These are phyloP conservation scores for Talaromyces sp. DNA, from an alignment of 2,329 filamentous ascomycete species.

Conservation along the genomic window DNA sequence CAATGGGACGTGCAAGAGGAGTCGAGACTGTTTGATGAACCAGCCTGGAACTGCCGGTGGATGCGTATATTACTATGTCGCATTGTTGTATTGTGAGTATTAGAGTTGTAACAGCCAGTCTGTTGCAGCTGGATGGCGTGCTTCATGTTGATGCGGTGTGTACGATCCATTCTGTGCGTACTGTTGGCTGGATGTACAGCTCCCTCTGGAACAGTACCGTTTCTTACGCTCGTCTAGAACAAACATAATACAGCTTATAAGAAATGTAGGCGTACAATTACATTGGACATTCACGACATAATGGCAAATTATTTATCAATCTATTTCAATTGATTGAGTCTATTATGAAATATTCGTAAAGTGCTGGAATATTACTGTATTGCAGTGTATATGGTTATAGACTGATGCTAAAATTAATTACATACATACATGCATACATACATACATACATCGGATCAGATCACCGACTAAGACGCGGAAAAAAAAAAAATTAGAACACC, in stretches of 20 bases:
- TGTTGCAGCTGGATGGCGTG: slow-evolving; percentile 4
- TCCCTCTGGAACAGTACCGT: background rate
- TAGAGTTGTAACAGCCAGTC: background rate
- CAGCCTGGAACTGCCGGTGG: slow-evolving; percentile 4
- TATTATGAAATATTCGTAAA: background rate
- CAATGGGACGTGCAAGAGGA: background rate
- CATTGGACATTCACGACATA: background rate
- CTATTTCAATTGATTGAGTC: no score
- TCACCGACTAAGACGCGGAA: slow-evolving; percentile 9
- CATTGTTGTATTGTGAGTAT: slow-evolving; percentile 2
- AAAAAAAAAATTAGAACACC: slow-evolving; percentile 7
- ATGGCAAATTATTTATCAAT: background rate
- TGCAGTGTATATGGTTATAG: background rate
- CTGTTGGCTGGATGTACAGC: background rate
- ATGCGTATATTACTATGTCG: slow-evolving; percentile 8
- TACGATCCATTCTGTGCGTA: background rate
- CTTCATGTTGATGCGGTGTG: slow-evolving; percentile 12
- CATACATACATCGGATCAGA: slow-evolving; percentile 14
- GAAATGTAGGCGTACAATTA: background rate
- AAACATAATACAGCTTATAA: background rate
- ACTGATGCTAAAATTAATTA: slow-evolving; percentile 6
- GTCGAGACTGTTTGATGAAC: slow-evolving; percentile 5
- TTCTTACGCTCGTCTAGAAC: background rate
- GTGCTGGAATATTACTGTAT: background rate
- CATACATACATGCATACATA: slow-evolving; percentile 8